Percentiles rank a stretch among this genome's conserved stretches.
phyloP scores from a whole-genome alignment of 352 stramenopile genomes.

The Phytopythium ostracodes region DNA sequence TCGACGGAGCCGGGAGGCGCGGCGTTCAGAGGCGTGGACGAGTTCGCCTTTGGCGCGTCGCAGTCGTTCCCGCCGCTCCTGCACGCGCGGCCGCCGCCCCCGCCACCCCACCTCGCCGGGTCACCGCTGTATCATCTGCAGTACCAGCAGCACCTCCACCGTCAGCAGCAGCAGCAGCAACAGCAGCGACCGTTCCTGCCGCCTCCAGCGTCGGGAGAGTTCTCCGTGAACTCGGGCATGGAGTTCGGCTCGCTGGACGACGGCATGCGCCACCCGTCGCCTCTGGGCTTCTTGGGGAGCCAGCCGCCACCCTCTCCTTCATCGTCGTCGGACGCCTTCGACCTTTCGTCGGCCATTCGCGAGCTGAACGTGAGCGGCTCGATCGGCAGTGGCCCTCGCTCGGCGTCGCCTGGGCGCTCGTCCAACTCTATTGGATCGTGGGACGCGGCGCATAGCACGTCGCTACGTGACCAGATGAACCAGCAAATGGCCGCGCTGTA shows the following conservation, averaged over 20 bases:
- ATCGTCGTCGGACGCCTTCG: conserved; percentile 12
- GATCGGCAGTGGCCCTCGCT: conserved; percentile 5
- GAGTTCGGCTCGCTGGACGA: conserved; percentile 7
- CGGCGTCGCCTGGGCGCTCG: conserved; percentile 13
- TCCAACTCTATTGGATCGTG: conserved; percentile 14
- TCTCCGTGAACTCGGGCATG: conserved; percentile 7
- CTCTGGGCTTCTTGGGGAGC: conserved; percentile 10
- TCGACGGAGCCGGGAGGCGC: not conserved
- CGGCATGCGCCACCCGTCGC: not conserved
- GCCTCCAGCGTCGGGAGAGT: conserved; percentile 7
- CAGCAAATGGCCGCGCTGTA: conserved; percentile 75
- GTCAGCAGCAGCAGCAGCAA: conserved; percentile 13
- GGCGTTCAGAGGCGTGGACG: not conserved
- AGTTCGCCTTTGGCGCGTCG: conserved; percentile 1
- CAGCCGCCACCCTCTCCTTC: not conserved
- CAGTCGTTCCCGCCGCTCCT: conserved; percentile 1
- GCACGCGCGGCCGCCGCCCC: not conserved
- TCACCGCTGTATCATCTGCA: conserved; percentile 36
- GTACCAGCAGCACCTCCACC: conserved; percentile 38
- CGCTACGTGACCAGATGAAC: conserved; percentile 72
- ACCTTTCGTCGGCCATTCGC: conserved; percentile 44
- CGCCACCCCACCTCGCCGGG: not conserved
- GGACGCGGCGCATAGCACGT: conserved; percentile 19
- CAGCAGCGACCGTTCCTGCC: conserved; percentile 16
- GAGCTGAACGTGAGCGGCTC: conserved; percentile 22